These are phyloP conservation scores for Calonectria pseudoturangicola DNA, from an alignment of 2,329 filamentous ascomycete genomes.

Conservation along the genomic window DNA sequence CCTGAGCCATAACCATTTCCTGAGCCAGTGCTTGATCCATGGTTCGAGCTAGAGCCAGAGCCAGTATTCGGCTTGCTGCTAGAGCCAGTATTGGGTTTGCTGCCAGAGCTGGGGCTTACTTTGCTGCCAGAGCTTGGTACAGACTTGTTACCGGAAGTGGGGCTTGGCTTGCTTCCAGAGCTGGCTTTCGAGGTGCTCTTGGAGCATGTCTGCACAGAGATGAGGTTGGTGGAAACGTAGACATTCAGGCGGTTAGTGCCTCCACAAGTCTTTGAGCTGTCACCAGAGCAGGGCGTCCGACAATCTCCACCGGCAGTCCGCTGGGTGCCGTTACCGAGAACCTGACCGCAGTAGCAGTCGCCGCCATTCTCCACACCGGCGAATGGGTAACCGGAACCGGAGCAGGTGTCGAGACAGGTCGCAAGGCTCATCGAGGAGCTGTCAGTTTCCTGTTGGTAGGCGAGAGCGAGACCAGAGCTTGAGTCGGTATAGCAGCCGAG, in stretches of 20 bases:
- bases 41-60: not conserved
- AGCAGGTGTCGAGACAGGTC: constrained; percentile 65
- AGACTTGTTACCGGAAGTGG: constrained; percentile 55
- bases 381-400: constrained; percentile 66
- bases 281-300: constrained; percentile 71
- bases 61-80: not conserved
- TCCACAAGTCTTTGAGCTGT: constrained; percentile 65
- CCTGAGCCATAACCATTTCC: not conserved
- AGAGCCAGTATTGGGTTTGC: constrained; percentile 1
- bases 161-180: not conserved
- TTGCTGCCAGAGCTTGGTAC: constrained; percentile 1
- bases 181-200: not conserved
- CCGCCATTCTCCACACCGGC: constrained; percentile 69
- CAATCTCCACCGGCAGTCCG: constrained; percentile 64
- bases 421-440: constrained; percentile 63
- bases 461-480: constrained; percentile 65
- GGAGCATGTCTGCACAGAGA: constrained; percentile 69
- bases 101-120: not conserved
- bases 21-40: not conserved
- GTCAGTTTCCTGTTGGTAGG: constrained; percentile 64
- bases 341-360: constrained; percentile 71
- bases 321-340: constrained; percentile 69
- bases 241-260: constrained; percentile 65
- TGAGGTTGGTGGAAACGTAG: constrained; percentile 69
- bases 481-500: constrained; percentile 77